phyloP scores from a whole-genome alignment of 352 stramenopile species.

The Phytophthora pseudosyringae region DNA sequence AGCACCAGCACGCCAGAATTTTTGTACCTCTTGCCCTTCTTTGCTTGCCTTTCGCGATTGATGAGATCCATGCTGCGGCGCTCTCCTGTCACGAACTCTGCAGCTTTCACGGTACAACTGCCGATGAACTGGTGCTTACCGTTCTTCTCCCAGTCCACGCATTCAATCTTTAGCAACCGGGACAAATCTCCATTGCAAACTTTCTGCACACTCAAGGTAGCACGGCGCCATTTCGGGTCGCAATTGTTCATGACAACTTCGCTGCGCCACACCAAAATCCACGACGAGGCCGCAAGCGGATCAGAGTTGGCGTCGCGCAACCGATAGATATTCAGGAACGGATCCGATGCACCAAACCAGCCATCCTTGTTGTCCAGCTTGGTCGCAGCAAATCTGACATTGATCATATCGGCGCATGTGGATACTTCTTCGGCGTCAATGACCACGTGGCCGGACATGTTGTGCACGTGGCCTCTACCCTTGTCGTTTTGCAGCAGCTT shows the following conservation, averaged over 20 bases:
- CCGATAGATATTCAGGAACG: conserved; percentile 81
- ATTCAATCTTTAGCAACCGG: conserved; percentile 68
- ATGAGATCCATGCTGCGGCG: conserved; percentile 59
- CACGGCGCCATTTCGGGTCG: conserved; percentile 64
- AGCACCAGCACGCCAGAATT: conserved; percentile 73
- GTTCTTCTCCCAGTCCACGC: conserved; percentile 81
- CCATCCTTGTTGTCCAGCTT: conserved; percentile 85
- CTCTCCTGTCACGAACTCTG: conserved; percentile 67
- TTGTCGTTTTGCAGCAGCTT: conserved; percentile 60
- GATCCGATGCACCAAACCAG: conserved; percentile 78
- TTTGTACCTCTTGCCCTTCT: conserved; percentile 78
- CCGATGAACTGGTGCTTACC: conserved; percentile 78
- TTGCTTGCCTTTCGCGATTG: conserved; percentile 66
- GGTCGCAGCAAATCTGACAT: conserved; percentile 61
- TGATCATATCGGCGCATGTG: conserved; percentile 65
- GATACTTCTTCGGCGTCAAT: conserved; percentile 80
- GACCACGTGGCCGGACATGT: conserved; percentile 65
- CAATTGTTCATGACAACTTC: conserved; percentile 72
- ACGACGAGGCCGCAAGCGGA: conserved; percentile 46
- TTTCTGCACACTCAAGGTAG: conserved; percentile 65
- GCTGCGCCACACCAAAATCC: conserved; percentile 74
- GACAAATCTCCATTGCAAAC: conserved; percentile 76
- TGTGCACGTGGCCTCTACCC: conserved; percentile 34
- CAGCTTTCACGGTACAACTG: conserved; percentile 52
- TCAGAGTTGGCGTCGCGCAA: conserved; percentile 53